Base-by-base conservation (phyloP, 306 rosid species). In the Lathyrus sativus region DNA sequence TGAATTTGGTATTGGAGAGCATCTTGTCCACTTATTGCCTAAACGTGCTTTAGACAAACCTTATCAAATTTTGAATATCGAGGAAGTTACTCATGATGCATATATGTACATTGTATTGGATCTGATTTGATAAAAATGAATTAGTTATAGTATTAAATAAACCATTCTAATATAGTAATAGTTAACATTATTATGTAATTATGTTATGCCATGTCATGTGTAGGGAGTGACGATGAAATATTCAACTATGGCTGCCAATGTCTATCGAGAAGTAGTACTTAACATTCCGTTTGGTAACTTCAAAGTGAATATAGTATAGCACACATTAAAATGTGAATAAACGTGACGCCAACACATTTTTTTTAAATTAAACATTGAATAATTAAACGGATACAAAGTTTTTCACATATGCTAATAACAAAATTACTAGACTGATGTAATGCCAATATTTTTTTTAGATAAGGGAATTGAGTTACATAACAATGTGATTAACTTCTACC, bases 271-370 rank as follows among this genome's bases (percentile, higher is more conserved):
- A 44, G 49, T 4, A 13, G 13, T 13, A 4, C 49, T 44, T 5
- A 44, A 12, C 6, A 4, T 14, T 44, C 17, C 17, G 2, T 43
- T 44, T 12, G 49, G 17, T 44, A 13, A 44, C 17, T 11, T 43
- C 48, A 43, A 43, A 43, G 46, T 12, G 48, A 11, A 2, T 43
- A 43, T 43, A 43, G 6, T 43, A 43, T 43, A 43, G 6, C 48
- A 44, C 53, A 14, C 54, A 48, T 48, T 48, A 48, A 48, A 48
- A 48, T 6, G 54, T 48, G 22, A 48, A 48, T 48, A 48, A 48
- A 48, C 54, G 54, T 48, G 54, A 14, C 10, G 10, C 54, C 22
- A 48, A 46, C 45, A 14, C 22, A n/a, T 2, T 14, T 46, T n/a
- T 46, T 46, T 14, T 6, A 46, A 46, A 46, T n/a, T 46, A 5